These are phyloP conservation scores for Blastomyces percursus DNA, from an alignment of 2,329 filamentous ascomycete genomes.

Conservation along the genomic window DNA sequence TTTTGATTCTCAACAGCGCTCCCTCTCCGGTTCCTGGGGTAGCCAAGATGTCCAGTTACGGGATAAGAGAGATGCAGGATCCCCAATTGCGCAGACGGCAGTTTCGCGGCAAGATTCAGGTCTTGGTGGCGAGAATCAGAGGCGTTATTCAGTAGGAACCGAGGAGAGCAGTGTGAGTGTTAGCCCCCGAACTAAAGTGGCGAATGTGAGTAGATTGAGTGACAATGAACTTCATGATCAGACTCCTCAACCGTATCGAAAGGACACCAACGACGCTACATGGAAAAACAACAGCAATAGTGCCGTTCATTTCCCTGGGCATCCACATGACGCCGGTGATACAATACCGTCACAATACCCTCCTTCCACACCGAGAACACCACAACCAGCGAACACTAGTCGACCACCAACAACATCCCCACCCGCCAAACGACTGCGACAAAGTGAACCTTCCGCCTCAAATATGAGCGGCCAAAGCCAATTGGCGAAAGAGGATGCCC, in stretches of 20 bases:
- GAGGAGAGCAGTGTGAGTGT: conserved; percentile 64
- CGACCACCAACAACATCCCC: conserved; percentile 11
- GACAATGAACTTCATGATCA: conserved; percentile 22
- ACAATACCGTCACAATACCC: conserved; percentile 2
- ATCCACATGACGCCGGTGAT: conserved; percentile 4
- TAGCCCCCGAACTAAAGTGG: conserved; percentile 57
- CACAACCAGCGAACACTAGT: conserved; percentile 9
- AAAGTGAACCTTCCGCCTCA: conserved; percentile 4
- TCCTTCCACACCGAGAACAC: conserved; percentile 10
- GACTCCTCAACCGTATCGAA: conserved; percentile 15
- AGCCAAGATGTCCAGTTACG: conserved; percentile 22
- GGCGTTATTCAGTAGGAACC: conserved; percentile 39
- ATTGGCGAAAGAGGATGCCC: conserved; percentile 2
- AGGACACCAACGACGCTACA: neutral
- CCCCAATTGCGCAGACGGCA: conserved; percentile 22
- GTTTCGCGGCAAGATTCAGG: conserved; percentile 35
- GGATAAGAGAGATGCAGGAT: conserved; percentile 20
- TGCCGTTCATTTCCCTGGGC: neutral
- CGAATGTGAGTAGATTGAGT: conserved; percentile 21
- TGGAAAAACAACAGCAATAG: conserved; percentile 1
- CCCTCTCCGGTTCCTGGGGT: conserved; percentile 25
- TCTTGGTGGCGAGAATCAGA: conserved; percentile 21
- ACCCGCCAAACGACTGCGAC: conserved; percentile 5
- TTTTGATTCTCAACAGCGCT: conserved; percentile 25
- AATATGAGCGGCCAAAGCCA: conserved; percentile 6